phyloP scores from a whole-genome alignment of 2,329 filamentous ascomycete genomes.

The Drechslerella coelobrocha region DNA sequence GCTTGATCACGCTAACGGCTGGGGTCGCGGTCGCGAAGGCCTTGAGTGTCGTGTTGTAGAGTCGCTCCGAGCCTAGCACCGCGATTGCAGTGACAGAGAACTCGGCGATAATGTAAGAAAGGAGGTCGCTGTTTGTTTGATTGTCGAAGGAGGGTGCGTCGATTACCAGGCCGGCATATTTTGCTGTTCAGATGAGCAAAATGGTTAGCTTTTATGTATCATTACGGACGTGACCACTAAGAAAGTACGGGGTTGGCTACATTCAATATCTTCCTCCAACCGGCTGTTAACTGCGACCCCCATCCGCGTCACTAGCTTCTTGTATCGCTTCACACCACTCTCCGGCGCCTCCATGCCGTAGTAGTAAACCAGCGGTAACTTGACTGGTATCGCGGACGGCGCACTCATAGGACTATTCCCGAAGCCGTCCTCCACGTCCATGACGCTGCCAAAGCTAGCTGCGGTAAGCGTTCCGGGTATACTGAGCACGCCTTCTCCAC shows the following conservation, averaged over 20 bases:
- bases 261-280: slow-evolving; percentile 73
- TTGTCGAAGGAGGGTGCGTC: slow-evolving; percentile 78
- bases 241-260: background rate
- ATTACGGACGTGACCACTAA: background rate
- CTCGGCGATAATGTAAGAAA: slow-evolving; percentile 78
- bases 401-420: slow-evolving; percentile 90
- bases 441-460: slow-evolving; percentile 81
- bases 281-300: slow-evolving; percentile 79
- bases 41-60: slow-evolving; percentile 75
- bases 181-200: slow-evolving; percentile 57
- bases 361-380: slow-evolving; percentile 88
- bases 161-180: slow-evolving; percentile 76
- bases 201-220: background rate
- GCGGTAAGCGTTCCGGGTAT: slow-evolving; percentile 83
- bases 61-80: slow-evolving; percentile 77
- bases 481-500: slow-evolving; percentile 75
- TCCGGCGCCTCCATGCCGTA: slow-evolving; percentile 77
- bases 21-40: slow-evolving; percentile 64
- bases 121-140: slow-evolving; percentile 72
- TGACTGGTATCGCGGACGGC: slow-evolving; percentile 84
- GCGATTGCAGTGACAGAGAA: slow-evolving; percentile 72
- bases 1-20: slow-evolving; percentile 76
- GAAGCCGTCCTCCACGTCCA: slow-evolving; percentile 89
- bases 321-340: slow-evolving; percentile 75
- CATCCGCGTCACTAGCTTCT: slow-evolving; percentile 74